Base-by-base conservation (phyloP, 2,329 filamentous ascomycete species). In the Ceratocystis albifundus region DNA sequence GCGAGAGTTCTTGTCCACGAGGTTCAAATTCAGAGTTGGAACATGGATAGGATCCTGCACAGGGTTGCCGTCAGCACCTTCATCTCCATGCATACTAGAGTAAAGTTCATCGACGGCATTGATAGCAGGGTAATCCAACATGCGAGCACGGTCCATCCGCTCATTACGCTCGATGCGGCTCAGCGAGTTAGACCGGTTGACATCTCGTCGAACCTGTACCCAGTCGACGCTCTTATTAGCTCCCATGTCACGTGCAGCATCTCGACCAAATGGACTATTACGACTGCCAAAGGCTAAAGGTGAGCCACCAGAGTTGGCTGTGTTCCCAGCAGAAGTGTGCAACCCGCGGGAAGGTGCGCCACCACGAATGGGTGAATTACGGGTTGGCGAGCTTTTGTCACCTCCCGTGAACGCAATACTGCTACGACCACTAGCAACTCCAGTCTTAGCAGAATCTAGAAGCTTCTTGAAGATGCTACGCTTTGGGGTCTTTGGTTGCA, bases 201-300 rank as follows among this genome's bases (percentile, higher is more conserved):
- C 88, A 75, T 99, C 95, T 59, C 94, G 85, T 45, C 94, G 88
- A 25, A 97, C 91, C 74, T 97, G 92, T n/a, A 99, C 91, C 92
- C 94, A 99, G 74, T 97, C 93, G 15, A 89, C 82, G 1, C 80
- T 78, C 10, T 77, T 78, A 22, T 77, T 71, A 46, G 78, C 82
- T 1, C 88, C 90, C 82, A 88, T 88, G 20, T 95, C 90, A 66
- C 83, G 82, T 15, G 85, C 82, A 3, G 81, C 77, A 69, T 85
- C 83, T 59, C 79, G 78, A 65, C 72, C 76, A 44, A 68, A 68
- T 67, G 75, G 71, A 30, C 73, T 73, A 10, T 73, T 69, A 3
- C 66, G 64, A 57, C 70, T 75, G 53, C 76, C 75, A 69, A 76
- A 73, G 8, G 46, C 66, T 30, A 68, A 48, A 22, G 66, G 50